Base-by-base conservation (phyloP, 2,329 filamentous ascomycete genomes). In the Diaporthe ilicicola region DNA sequence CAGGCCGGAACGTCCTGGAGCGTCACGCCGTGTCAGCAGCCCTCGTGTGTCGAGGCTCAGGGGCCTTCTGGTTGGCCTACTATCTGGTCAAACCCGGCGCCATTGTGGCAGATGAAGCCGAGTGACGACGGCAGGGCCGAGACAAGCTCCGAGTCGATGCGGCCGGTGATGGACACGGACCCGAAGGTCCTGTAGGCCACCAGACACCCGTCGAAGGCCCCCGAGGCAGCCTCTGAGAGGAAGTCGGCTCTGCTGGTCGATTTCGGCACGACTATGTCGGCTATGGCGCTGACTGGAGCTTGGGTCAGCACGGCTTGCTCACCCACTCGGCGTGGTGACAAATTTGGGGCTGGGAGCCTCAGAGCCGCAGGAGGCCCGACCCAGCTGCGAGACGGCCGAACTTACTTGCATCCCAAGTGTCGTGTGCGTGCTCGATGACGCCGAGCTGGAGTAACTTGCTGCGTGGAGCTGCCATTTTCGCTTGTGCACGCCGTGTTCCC, bases 31-130 rank as follows among this genome's bases (percentile, higher is more conserved):
- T 61, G 55, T 61, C 29, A 61, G 55, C 13, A 54, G 51, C 53
- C 9, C 19, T 55, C 6, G 29, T 19, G 24, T 32, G 24, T 19
- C 13, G 50, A 51, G 50, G 9, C 12, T 4, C 24, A 24, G 8
- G 46, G n/a, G n/a, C 6, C 8, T 7, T 10, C 7, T n/a, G 46
- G 53, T 32, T 22, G 55, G 37, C 55, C 3, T 61, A 61, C 55
- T 73, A 97, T 86, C 79, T 94, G 92, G 80, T 97, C 94, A 81
- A 97, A 97, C 46, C 94, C 94, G 69, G 94, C 93, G 73, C 93
- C 89, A 75, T 90, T 90, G 78, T 91, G 89, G 76, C 86, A 89
- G 74, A 92, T 82, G 76, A 88, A 91, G 72, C 82, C 83, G 53
- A 91, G 79, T 19, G 83, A 84, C n/a, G 78, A 74, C 5, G 89